phyloP scores from a whole-genome alignment of 1,284 basidiomycete genomes.

The Termitomyces sp. region DNA sequence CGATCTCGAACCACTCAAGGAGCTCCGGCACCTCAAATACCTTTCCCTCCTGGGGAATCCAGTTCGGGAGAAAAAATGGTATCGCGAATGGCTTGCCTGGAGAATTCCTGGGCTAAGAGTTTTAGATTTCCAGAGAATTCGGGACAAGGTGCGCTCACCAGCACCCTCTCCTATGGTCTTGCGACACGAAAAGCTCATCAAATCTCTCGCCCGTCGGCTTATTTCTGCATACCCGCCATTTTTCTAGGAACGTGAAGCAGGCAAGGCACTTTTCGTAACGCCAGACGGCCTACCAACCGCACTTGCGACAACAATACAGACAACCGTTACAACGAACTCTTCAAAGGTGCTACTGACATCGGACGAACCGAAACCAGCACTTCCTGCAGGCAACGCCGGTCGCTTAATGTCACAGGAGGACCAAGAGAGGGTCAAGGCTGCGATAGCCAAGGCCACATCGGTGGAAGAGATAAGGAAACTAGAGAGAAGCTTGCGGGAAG shows the following conservation, averaged over 20 bases:
- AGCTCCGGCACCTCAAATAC: conserved; percentile 76
- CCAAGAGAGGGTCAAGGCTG: conserved; percentile 82
- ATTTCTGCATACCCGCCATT: conserved; percentile 17
- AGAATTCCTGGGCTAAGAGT: conserved; percentile 83
- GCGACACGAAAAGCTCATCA: conserved; percentile 18
- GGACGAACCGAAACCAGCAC: conserved; percentile 67
- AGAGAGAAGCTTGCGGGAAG: conserved; percentile 85
- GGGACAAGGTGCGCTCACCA: conserved; percentile 78
- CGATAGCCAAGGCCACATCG: conserved; percentile 86
- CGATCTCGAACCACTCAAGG: conserved; percentile 82
- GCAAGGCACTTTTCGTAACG: conserved; percentile 73
- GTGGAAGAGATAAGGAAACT: conserved; percentile 87
- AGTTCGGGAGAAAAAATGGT: conserved; percentile 90
- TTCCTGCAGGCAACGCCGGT: conserved; percentile 62
- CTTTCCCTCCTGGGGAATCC: conserved; percentile 89
- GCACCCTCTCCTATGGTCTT: conserved; percentile 26
- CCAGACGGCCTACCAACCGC: conserved; percentile 72
- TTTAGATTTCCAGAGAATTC: conserved; percentile 95
- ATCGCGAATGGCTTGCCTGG: conserved; percentile 91
- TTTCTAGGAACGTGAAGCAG: conserved; percentile 69
- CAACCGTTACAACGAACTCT: conserved; percentile 63
- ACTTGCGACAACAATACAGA: conserved; percentile 74
- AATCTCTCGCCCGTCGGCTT: conserved; percentile 14
- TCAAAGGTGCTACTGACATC: conserved; percentile 55
- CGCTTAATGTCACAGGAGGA: conserved; percentile 91